Evolutionary conservation across 179 eudicot species (phyloP), one percentile per base, ranked within the genome.

Genomic region (Gypsophila paniculata): DNA sequence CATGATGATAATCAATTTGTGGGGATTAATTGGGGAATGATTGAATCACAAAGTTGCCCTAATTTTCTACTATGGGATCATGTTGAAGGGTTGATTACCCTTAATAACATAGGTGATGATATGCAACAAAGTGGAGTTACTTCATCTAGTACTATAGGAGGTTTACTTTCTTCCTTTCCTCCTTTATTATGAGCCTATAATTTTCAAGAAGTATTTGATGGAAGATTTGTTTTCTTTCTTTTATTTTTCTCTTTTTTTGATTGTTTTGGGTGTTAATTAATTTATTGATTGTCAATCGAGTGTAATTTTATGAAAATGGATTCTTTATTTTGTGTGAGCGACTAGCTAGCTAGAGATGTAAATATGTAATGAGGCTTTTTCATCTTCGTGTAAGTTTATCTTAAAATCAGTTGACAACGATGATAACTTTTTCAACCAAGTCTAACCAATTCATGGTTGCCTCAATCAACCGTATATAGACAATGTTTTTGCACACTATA

Each of bases 11-110:
- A 74, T 69, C 75, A 78, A 73, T 63, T 86, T 62, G 68, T 51
- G 63, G 78, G 75, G 9, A 72, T 78, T 18, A 90, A 78, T 81
- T 88, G 96, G 96, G 85, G 75, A 18, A 70, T 82, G 55, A 86
- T 84, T 36, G 91, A 86, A 52, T 67, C 85, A 15, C 88, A 84
- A 78, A 82, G 62, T 72, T 88, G 83, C 74, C 82, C 89, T 5
- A 83, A 79, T 57, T 82, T 85, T 74, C 73, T 83, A 59, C 85
- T 82, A 78, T 90, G 96, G 96, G 96, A 88, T 67, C 82, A 76
- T 49, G 75, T 74, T 55, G 81, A 85, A 67, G 79, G 67, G 67
- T 25, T 78, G 60, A 42, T 74, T 65, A 42, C 75, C 11, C 75
- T 78, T 0, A 78, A 65, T 39, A 71, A 71, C 42, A 74, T 83